Evolutionary conservation across 305 asterid genomes (phyloP), one percentile per base, ranked within the genome.

Genomic region (Solanum hybrid): DNA sequence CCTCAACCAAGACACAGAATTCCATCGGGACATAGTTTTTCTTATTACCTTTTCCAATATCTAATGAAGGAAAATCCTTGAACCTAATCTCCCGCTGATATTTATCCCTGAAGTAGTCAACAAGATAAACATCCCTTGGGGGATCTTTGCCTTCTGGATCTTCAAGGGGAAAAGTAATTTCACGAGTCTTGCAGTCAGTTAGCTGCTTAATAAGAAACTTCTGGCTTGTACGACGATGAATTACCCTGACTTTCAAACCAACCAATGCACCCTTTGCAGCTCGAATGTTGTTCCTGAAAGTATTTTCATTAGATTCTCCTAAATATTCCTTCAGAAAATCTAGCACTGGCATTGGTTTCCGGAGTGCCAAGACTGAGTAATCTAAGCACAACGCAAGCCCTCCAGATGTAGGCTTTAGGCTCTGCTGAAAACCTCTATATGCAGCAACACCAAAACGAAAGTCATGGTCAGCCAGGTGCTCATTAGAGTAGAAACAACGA

Each of bases 301-400:
- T 84, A 75, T 90, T 81, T 18, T 76, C 92, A 35, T 46, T 88
- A 90, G 94, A 91, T 18, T 89, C 94, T 5, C 87, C 78, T 46
- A 95, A 79, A 81, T 92, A 86, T 91, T 92, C 93, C 82, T 26
- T 88, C 16, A 95, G 94, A 88, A 91, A 96, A 20, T 94, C 94
- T 13, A 93, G 42, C 86, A 95, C 95, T 5, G 95, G 87, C 93
- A 93, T 40, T 28, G 94, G 94, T 91, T 95, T 95, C 61, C 93
- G 94, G 90, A 94, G 94, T 64, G 96, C 93, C 93, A 95, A 80
- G 35, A 93, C 94, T 1, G 95, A 94, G 91, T 88, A 90, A 87
- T 95, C 96, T 90, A 95, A 86, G 88, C 95, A 93, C 94, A 94
- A 90, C 18, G 93, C 91, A 67, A 95, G 94, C 77, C 98, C 97